A percentile compares a stretch with the other conserved stretches of the same genome.
Evolutionary conservation across 2,329 filamentous ascomycete species (phyloP).

Genomic region (Neophaeococcomyces aloes): DNA sequence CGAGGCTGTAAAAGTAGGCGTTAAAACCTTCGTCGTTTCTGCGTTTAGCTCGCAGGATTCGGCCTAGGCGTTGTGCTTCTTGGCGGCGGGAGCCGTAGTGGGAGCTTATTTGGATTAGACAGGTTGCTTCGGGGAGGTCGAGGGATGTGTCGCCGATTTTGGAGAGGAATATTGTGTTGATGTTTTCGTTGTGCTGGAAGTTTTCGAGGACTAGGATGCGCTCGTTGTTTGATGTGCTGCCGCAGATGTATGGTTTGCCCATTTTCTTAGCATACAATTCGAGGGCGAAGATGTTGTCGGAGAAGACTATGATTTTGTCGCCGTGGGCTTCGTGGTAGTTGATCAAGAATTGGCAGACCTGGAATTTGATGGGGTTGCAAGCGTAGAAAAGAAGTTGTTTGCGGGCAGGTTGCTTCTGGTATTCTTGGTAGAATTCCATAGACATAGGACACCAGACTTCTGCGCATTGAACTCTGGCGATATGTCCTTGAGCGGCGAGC

Average conservation of each 20-base stretch:
- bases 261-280: constrained; percentile 75
- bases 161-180: constrained; percentile 89
- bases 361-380: constrained; percentile 96
- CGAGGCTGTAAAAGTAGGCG: constrained; percentile 95
- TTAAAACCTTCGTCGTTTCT: constrained; percentile 98
- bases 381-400: constrained; percentile 69
- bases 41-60: constrained; percentile 87
- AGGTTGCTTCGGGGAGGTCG: constrained; percentile 90
- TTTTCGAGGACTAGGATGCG: constrained; percentile 81
- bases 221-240: constrained; percentile 74
- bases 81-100: constrained; percentile 96
- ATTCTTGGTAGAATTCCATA: constrained; percentile 93
- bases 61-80: constrained; percentile 84
- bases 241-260: constrained; percentile 81
- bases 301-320: constrained; percentile 97
- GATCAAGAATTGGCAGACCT: constrained; percentile 95
- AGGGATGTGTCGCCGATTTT: constrained; percentile 99
- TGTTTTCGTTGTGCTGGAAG: constrained; percentile 81
- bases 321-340: constrained; percentile 91
- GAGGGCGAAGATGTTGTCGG: constrained; percentile 90
- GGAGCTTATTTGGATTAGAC: constrained; percentile 91
- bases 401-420: constrained; percentile 60
- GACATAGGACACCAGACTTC: constrained; percentile 99
- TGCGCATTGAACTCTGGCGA: constrained; percentile 92
- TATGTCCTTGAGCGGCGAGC: constrained; percentile 89